Percentiles rank a stretch among this genome's conserved stretches.
Evolutionary conservation across 2,329 filamentous ascomycete genomes (phyloP).

Genomic region (Stenocarpella maydis): DNA sequence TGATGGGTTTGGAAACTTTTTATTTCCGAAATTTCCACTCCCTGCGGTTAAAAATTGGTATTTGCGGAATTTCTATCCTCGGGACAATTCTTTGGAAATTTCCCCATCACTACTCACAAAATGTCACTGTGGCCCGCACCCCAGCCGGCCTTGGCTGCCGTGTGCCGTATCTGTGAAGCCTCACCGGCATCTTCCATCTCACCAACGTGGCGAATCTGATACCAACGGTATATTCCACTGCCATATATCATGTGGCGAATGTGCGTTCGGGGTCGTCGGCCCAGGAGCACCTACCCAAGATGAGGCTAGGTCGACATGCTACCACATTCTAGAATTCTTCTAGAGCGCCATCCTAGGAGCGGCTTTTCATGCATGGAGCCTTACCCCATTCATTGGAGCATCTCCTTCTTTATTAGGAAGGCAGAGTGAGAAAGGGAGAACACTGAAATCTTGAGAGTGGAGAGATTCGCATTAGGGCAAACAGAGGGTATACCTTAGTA

Average conservation of each 20-base stretch:
- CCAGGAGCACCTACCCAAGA: neutral
- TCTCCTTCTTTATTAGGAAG: conserved; percentile 1
- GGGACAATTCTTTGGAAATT: no score
- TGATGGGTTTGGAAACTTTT: no score
- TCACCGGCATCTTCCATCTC: neutral
- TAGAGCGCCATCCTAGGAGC: conserved; percentile 8
- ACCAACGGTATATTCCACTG: neutral
- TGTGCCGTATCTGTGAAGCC: conserved; percentile 20
- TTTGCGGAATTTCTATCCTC: no score
- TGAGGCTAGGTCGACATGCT: conserved; percentile 7
- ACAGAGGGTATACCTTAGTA: no score
- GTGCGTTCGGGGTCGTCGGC: neutral
- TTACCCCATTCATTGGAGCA: neutral
- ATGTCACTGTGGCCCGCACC: neutral
- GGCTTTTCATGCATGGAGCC: neutral
- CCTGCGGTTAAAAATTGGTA: no score
- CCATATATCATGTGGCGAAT: neutral
- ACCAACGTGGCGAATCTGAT: neutral
- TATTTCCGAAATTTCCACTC: no score
- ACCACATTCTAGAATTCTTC: conserved; percentile 29
- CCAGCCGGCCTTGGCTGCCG: neutral
- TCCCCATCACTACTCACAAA: no score
- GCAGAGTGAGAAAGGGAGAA: neutral
- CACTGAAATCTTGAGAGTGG: no score
- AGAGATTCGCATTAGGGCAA: no score